Evolutionary conservation across 768 basidiomycete genomes (phyloP).

Genomic region (Boletus subparvulus): DNA sequence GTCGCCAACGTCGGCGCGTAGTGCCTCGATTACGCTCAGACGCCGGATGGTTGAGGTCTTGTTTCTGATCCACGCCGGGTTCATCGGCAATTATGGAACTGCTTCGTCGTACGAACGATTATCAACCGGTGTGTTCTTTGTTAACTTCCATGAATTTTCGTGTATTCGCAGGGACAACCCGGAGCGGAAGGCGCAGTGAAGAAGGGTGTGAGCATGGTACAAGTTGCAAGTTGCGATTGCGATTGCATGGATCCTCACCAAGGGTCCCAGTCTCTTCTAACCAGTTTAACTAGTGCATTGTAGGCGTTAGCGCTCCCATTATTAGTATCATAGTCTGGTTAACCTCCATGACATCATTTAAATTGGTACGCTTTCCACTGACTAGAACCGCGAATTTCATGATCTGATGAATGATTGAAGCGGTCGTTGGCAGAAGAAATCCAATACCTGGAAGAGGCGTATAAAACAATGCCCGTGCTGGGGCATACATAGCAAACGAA

Average conservation of each 20-base stretch:
- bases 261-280: slow-evolving; percentile 10
- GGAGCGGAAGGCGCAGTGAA: slow-evolving; percentile 42
- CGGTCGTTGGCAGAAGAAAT: slow-evolving; percentile 49
- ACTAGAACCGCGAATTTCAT: neutral
- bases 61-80: slow-evolving; percentile 19
- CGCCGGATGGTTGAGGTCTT: neutral
- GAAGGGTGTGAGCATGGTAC: slow-evolving; percentile 41
- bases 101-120: slow-evolving; percentile 28
- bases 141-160: neutral
- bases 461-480: slow-evolving; percentile 40
- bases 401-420: slow-evolving; percentile 20
- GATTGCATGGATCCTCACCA: slow-evolving; percentile 39
- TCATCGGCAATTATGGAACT: slow-evolving; percentile 24
- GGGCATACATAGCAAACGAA: slow-evolving; percentile 33
- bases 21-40: too few relatives aligned
- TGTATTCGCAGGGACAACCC: neutral
- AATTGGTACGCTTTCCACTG: slow-evolving; percentile 29
- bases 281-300: neutral
- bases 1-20: too few relatives aligned
- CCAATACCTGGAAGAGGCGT: slow-evolving; percentile 45
- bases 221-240: slow-evolving; percentile 29
- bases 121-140: slow-evolving; percentile 23
- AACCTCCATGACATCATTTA: slow-evolving; percentile 42
- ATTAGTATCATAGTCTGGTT: slow-evolving; percentile 41
- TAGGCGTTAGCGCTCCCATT: slow-evolving; percentile 43